A percentile compares a stretch with the other conserved stretches of the same genome.
Conservation (phyloP, 148 eudicot genomes). For the Simmondsia chinensis region DNA sequence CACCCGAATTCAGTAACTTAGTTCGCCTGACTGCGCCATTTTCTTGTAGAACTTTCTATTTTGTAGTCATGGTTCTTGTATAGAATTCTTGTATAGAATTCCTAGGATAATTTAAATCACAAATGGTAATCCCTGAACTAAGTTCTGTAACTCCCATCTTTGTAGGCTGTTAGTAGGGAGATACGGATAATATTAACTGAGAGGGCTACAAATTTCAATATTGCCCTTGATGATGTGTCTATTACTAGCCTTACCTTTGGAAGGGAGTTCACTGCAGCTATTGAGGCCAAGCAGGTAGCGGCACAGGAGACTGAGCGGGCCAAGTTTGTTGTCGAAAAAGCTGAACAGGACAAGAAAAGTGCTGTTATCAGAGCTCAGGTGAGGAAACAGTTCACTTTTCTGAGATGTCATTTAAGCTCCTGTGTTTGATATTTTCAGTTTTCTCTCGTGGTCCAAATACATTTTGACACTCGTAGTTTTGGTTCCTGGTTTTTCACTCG, state of each 20-base stretch:
- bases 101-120: too few species aligned
- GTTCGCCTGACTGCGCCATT: too few species aligned
- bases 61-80: too few species aligned
- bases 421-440: too few species aligned
- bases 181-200: constrained; percentile 51
- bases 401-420: background rate
- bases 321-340: constrained; percentile 76
- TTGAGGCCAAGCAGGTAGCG: constrained; percentile 87
- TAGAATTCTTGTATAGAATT: too few species aligned
- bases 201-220: constrained; percentile 63
- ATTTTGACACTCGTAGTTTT: too few species aligned
- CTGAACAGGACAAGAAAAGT: constrained; percentile 80
- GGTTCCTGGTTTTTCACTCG: background rate
- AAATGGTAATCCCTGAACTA: too few species aligned
- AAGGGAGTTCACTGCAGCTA: constrained; percentile 63
- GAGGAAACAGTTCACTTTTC: constrained; percentile 2
- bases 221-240: constrained; percentile 77
- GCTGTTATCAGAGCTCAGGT: constrained; percentile 79
- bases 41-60: background rate
- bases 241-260: constrained; percentile 67
- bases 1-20: too few species aligned
- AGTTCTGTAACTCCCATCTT: background rate
- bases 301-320: constrained; percentile 86
- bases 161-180: constrained; percentile 68
- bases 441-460: too few species aligned